These are phyloP conservation scores for Luzula sylvatica DNA, from an alignment of 176 grass and related monocot genomes.

Conservation along the genomic window DNA sequence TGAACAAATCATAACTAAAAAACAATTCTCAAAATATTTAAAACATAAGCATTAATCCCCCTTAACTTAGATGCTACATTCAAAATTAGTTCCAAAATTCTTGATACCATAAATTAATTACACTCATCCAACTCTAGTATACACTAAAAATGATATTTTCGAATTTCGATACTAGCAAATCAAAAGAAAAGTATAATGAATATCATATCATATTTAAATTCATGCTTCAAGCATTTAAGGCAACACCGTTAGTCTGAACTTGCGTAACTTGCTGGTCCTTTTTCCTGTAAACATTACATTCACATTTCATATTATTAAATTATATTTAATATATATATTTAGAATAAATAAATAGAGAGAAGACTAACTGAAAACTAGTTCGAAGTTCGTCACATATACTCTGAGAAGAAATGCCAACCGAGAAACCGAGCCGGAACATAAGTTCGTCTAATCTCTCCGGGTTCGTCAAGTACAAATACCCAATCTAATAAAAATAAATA, in stretches of 20 bases:
- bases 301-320: neutral
- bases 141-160: too few species aligned
- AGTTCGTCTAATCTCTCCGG: constrained; percentile 74
- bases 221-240: neutral
- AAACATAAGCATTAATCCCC: too few species aligned
- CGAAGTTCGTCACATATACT: constrained; percentile 67
- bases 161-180: too few species aligned
- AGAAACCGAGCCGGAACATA: constrained; percentile 92
- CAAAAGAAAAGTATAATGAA: too few species aligned
- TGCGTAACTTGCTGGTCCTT: neutral
- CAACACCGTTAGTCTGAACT: neutral
- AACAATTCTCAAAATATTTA: too few species aligned
- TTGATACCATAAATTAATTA: too few species aligned
- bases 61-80: too few species aligned
- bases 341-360: constrained; percentile 9
- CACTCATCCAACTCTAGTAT: too few species aligned
- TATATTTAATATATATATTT: neutral
- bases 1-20: too few species aligned
- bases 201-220: too few species aligned
- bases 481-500: constrained; percentile 37
- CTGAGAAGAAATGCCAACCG: constrained; percentile 72
- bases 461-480: constrained; percentile 91
- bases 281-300: constrained; percentile 5
- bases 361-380: constrained; percentile 43
- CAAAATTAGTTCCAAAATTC: too few species aligned